phyloP scores from a whole-genome alignment of 2,329 filamentous ascomycete species.

The Colletotrichum salicis region DNA sequence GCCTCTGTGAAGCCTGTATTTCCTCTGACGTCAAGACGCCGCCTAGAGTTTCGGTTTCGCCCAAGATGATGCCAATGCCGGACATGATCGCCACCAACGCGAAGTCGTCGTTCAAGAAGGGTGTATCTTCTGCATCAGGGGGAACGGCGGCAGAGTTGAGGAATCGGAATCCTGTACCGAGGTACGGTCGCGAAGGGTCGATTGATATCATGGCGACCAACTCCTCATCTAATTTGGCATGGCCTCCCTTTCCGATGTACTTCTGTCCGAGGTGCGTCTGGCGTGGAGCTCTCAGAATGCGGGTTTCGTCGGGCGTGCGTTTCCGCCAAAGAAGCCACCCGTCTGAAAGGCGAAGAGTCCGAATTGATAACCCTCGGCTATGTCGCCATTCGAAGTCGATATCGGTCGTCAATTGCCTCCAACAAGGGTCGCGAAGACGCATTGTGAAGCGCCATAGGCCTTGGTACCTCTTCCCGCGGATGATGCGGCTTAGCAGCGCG shows the following conservation, averaged over 20 bases:
- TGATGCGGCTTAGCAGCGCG: not conserved
- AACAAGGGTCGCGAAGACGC: not conserved
- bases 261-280: not conserved
- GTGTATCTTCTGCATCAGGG: not conserved
- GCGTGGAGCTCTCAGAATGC: not conserved
- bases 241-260: not conserved
- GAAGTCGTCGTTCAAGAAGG: not conserved
- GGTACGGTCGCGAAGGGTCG: not conserved
- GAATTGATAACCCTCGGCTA: not conserved
- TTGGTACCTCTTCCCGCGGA: not conserved
- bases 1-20: not conserved
- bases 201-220: constrained; percentile 2
- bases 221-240: not conserved
- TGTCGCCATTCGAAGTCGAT: constrained; percentile 13
- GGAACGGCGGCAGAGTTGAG: not conserved
- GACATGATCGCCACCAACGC: constrained; percentile 16
- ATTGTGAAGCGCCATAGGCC: constrained; percentile 3
- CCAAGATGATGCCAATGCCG: constrained; percentile 6
- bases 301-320: not conserved
- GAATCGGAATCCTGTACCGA: constrained; percentile 7
- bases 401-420: not conserved
- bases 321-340: constrained; percentile 9
- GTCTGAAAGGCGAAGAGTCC: not conserved
- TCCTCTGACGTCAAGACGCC: not conserved
- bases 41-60: not conserved